Evolutionary conservation across 345 rosid genomes (phyloP), one percentile per base, ranked within the genome.

Genomic region (Populus ilicifolia): DNA sequence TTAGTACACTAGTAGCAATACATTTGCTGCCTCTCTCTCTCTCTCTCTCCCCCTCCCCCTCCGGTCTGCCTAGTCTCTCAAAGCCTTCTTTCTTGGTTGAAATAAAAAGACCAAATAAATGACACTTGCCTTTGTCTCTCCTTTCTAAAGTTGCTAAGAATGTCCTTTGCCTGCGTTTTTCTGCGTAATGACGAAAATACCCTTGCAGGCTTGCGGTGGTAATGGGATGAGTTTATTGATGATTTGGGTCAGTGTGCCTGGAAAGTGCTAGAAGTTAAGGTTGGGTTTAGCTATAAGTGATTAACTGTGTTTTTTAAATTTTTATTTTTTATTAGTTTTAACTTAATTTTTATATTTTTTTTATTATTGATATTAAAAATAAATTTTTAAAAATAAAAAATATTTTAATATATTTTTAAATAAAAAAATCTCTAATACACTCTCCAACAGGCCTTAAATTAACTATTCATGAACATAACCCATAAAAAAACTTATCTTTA

Each of bases 61-160:
- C 36, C 44, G 25, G 62, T 44, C 20, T 54, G 12, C 64, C 14
- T 63, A 11, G 27, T 20, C 41, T 9, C 33, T 30, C 36, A n/a
- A 36, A 46, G 67, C 30, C 29, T 66, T 21, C 64, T 52, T 14
- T 44, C 27, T 41, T 10, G 18, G 16, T 38, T 39, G 54, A 23
- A 14, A 54, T 67, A 70, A 70, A 64, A 75, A 33, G 77, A 46
- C 69, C 50, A 74, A 68, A 63, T 50, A 69, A 59, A 43, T 11
- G 46, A 43, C 46, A 11, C 25, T 39, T 66, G 25, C 66, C 56
- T 67, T 72, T 61, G 8, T 25, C 72, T 50, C 70, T 27, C 25
- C 77, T 78, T 73, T 56, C 81, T 63, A 14, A 75, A 68, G 80
- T 77, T 83, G 69, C 79, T 78, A 52, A 74, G 76, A 76, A 81